These are phyloP conservation scores for Linnemannia zychae DNA, from an alignment of 192 early-diverging fungal genomes.

Conservation along the genomic window DNA sequence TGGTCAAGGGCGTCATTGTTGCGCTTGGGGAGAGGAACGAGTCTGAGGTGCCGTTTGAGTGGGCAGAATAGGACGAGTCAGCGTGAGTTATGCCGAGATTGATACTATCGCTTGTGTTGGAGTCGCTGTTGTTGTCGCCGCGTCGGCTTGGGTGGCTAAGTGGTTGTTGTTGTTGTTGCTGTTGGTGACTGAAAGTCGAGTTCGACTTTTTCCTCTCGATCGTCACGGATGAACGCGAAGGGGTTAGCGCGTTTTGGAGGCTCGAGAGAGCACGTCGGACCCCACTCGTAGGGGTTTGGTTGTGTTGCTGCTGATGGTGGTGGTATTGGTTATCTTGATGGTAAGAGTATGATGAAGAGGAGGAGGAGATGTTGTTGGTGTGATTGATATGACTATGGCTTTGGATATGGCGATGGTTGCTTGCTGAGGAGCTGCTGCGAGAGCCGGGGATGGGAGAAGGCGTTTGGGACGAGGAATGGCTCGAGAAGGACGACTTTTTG, in stretches of 20 bases:
- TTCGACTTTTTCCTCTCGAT: slow-evolving; percentile 3
- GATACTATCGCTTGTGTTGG: slow-evolving; percentile 2
- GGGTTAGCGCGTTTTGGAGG: slow-evolving; percentile 38
- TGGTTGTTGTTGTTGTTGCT: not conserved
- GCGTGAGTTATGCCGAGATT: not conserved
- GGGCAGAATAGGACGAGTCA: slow-evolving; percentile 18
- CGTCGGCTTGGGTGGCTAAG: not conserved
- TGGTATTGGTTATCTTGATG: not conserved
- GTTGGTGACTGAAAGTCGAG: not conserved
- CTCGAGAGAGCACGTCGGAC: slow-evolving; percentile 30
- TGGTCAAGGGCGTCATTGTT: slow-evolving; percentile 31
- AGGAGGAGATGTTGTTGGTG: slow-evolving; percentile 1
- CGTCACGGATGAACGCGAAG: slow-evolving; percentile 17
- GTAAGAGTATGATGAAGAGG: not conserved
- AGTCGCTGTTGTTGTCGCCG: not conserved
- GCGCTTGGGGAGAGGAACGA: slow-evolving; percentile 27
- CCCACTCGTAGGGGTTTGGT: slow-evolving; percentile 13
- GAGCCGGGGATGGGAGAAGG: slow-evolving; percentile 20
- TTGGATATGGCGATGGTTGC: slow-evolving; percentile 10
- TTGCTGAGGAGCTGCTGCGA: slow-evolving; percentile 25
- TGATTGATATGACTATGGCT: not conserved
- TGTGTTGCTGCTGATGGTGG: not conserved
- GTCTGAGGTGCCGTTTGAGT: slow-evolving; percentile 45
- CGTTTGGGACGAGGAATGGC: slow-evolving; percentile 20
- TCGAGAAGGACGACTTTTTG: slow-evolving; percentile 47